Base-by-base conservation (phyloP, 2,329 filamentous ascomycete species). In the Fusarium poae region DNA sequence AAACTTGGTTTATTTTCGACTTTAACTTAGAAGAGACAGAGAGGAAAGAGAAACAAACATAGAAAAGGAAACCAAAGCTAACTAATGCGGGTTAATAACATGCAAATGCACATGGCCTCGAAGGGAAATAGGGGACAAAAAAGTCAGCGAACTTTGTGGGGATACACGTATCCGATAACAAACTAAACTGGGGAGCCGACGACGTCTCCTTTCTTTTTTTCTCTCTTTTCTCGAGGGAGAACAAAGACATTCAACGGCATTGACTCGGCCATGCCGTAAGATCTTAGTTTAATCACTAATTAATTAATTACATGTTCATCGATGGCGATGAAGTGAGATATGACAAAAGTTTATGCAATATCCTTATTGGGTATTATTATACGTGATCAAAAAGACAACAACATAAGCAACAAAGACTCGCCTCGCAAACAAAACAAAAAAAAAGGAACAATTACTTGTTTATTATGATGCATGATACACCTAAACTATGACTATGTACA, bases 31-130 rank as follows among this genome's bases (percentile, higher is more conserved):
- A 40, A 23, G 48, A 40, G 34, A 18, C 13, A 37, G 27, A 42
- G 43, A 56, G 20, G 13, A 43, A 20, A 30, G 32, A 32, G 21
- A 43, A 25, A 43, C 16, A 25, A 25, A 18, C 6, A 25, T 10
- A 25, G 13, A 18, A 43, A 27, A 32, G 23, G 30, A 32, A 30
- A 27, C 27, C 18, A 49, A 32, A 60, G 45, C 60, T 60, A 65
- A 58, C 60, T 60, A 65, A 58, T 65, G 62, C 52, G 65, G 35
- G 60, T 29, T 49, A 15, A 59, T 23, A 15, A 59, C 20, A 59
- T 59, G 46, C 40, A 64, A 50, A 65, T 65, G 62, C 62, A 65
- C 54, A 61, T 61, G 48, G 54, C 54, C 62, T 55, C 48, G 48
- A 55, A 61, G 23, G 61, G 54, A 65, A 65, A 59, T 65, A 21